Percentiles rank a stretch among this genome's conserved stretches.
These are phyloP conservation scores for Haplosporangium sp. DNA, from an alignment of 371 early-diverging fungal genomes.

Conservation along the genomic window DNA sequence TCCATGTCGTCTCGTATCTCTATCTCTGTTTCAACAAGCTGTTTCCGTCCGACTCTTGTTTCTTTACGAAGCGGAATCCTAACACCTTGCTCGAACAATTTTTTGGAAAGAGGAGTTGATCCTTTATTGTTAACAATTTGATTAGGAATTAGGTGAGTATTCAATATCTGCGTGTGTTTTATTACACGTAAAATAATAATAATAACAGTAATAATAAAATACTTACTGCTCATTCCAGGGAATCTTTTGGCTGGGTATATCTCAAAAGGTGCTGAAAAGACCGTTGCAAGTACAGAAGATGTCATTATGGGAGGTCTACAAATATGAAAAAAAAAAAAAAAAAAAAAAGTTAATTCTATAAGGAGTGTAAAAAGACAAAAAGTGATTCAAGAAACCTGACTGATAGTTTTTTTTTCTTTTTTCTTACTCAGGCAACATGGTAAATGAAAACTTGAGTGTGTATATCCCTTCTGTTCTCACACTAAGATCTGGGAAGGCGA, in stretches of 20 bases:
- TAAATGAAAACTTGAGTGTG: conserved; percentile 70
- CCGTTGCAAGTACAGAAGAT: conserved; percentile 66
- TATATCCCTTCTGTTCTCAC: conserved; percentile 76
- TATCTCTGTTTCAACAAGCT: conserved; percentile 17
- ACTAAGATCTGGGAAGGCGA: conserved; percentile 79
- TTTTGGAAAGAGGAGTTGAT: conserved; percentile 84
- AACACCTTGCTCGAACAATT: conserved; percentile 87
- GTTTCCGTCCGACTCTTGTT: conserved; percentile 30
- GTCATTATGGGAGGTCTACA: conserved; percentile 62
- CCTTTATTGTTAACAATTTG: conserved; percentile 58
- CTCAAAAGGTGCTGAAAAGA: conserved; percentile 68
- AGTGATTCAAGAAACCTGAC: too few relatives aligned
- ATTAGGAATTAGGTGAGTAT: too few relatives aligned
- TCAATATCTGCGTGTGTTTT: too few relatives aligned
- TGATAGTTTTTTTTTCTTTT: too few relatives aligned
- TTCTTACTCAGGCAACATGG: conserved; percentile 37
- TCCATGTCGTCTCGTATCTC: conserved; percentile 16
- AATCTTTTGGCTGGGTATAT: conserved; percentile 73
- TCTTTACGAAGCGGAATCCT: conserved; percentile 91
- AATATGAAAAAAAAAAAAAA: not conserved
- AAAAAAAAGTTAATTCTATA: not conserved
- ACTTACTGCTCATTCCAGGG: conserved; percentile 73
- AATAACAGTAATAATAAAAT: not conserved
- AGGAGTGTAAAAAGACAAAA: not conserved
- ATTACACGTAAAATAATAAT: too few relatives aligned